Base-by-base conservation (phyloP, 495 filamentous ascomycete species). In the Aspergillus baeticus region DNA sequence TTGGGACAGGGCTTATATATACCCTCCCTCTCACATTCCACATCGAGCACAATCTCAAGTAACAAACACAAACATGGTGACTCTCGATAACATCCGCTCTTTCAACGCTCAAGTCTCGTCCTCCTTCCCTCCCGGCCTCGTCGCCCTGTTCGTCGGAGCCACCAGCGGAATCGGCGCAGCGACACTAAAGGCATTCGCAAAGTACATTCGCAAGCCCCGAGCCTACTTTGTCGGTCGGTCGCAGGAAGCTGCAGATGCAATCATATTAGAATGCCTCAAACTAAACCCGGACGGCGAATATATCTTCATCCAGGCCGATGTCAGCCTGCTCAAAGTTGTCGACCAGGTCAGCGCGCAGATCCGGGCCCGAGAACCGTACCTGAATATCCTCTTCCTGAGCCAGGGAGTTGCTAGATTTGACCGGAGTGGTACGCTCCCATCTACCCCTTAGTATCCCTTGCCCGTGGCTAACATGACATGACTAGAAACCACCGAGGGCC, bases 401-500 rank as follows among this genome's bases (percentile, higher is more conserved):
- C 48, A 14, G 14, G 58, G 14, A 5, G 39, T 17, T 21, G 18
- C 21, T 14, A 45, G 1, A 15, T 22, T 36, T 43, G 59, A 62
- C 15, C n/a, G 51, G 35, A 42, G 26, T 21, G 34, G 44, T 31
- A 54, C 13, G 23, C 23, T 15, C 13, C 37, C 18, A 4, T n/a
- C n/a, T n/a, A n/a, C n/a, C n/a, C n/a, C n/a, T n/a, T n/a, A n/a
- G n/a, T n/a, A n/a, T n/a, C n/a, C n/a, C n/a, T n/a, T n/a, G n/a
- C n/a, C n/a, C n/a, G n/a, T n/a, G n/a, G n/a, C n/a, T n/a, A n/a
- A n/a, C n/a, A n/a, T n/a, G n/a, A n/a, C n/a, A n/a, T n/a, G n/a
- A n/a, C n/a, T n/a, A 78, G 83, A 84, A 50, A 87, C 86, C 0
- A 22, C 59, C 4, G 88, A 91, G 63, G 74, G 69, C n/a, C 68